phyloP scores from a whole-genome alignment of 352 stramenopile genomes.

The Pilasporangium apinafurcum region DNA sequence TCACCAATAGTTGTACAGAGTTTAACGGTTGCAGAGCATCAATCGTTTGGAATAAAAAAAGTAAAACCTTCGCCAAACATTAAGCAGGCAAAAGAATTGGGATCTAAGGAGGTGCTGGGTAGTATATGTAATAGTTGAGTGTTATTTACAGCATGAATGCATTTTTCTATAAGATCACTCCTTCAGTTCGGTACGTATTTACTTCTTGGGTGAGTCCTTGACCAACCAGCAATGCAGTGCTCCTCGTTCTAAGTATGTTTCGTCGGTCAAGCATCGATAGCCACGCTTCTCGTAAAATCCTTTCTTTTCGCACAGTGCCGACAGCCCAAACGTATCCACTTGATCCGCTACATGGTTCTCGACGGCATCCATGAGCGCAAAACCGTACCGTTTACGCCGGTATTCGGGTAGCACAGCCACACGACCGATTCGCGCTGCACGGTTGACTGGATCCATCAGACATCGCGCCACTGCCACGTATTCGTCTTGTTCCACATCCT shows the following conservation, averaged over 20 bases:
- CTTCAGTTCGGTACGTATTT: slow-evolving; percentile 5
- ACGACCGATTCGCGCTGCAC: slow-evolving; percentile 43
- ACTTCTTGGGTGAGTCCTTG: too few species aligned
- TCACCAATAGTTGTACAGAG: too few species aligned
- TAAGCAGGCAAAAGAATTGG: too few species aligned
- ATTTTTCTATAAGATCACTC: too few species aligned
- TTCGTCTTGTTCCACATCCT: slow-evolving; percentile 40
- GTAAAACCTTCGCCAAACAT: too few species aligned
- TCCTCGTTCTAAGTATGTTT: slow-evolving; percentile 47
- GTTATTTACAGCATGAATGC: too few species aligned
- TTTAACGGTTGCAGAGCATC: too few species aligned
- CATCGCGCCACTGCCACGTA: slow-evolving; percentile 42
- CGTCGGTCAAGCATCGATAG: slow-evolving; percentile 36
- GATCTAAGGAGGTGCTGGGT: too few species aligned
- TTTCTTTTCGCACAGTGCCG: slow-evolving; percentile 40
- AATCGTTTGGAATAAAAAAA: too few species aligned
- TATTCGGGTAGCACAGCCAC: slow-evolving; percentile 50
- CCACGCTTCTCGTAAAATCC: slow-evolving; percentile 68
- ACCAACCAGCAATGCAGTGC: slow-evolving; percentile 54
- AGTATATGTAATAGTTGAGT: too few species aligned
- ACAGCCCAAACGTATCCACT: slow-evolving; percentile 41
- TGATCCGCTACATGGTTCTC: slow-evolving; percentile 21
- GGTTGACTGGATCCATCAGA: slow-evolving; percentile 18
- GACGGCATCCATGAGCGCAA: slow-evolving; percentile 27
- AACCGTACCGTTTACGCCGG: slow-evolving; percentile 46